Base-by-base conservation (phyloP, 495 filamentous ascomycete genomes). In the Lasiosphaeria ovina region DNA sequence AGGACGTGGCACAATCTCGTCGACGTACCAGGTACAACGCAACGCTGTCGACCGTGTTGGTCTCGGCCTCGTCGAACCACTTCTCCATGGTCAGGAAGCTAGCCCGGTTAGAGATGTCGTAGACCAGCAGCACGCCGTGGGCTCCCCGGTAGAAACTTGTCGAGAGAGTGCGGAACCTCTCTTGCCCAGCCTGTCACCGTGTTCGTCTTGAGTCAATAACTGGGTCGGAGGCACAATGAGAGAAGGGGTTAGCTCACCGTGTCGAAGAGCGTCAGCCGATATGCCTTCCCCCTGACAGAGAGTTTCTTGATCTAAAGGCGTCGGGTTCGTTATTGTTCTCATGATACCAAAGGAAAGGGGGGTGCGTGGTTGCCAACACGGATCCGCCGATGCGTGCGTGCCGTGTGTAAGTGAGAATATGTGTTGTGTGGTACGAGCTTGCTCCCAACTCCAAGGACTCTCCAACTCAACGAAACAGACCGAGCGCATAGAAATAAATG, bases 91-190 rank as follows among this genome's bases (percentile, higher is more conserved):
- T 72, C 24, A 78, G 68, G 60, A 86, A 86, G 59, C 74, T 79
- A 45, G 82, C 79, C 38, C 79, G 65, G 62, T 73, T 82, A 14
- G 80, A 79, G 44, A 86, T 79, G 63, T 86, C 84, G 69, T 85
- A 87, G 47, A 85, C 81, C 32, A 87, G 67, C 59, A 86, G 77
- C 56, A 86, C 79, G 61, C 75, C 84, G 59, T 85, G 83, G 3
- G 83, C 82, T 51, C 81, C 82, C 35, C 84, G 82, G 72, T 87
- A 86, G 69, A 84, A 86, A 59, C 75, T 79, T 57, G 80, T 84
- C 3, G 83, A 84, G 48, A 87, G 75, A 7, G 84, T 83, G 58
- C 82, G 81, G 70, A 86, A 85, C 24, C 84, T 71, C 63, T 87
- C 84, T 74, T 83, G 79, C 17, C 81, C 79, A 51, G 77, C 76